These are phyloP conservation scores for Euclidium syriacum DNA, from an alignment of 345 rosid species.

Conservation along the genomic window DNA sequence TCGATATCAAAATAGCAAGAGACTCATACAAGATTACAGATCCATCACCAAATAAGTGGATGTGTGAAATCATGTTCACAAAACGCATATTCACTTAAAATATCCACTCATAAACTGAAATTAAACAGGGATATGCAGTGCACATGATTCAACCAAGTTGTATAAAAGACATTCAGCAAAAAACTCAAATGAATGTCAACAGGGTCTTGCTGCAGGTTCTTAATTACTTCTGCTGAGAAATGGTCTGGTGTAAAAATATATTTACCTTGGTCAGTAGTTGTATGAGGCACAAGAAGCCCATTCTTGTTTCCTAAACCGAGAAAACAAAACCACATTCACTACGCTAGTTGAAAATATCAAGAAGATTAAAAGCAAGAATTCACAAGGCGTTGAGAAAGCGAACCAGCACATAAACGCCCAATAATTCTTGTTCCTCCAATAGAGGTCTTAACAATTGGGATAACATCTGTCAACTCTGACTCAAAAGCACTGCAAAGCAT, in stretches of 20 bases:
- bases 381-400: not conserved
- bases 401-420: conserved; percentile 88
- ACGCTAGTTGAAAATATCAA: not conserved
- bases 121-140: not conserved
- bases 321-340: not conserved
- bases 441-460: conserved; percentile 91
- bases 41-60: not conserved
- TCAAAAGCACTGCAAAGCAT: conserved; percentile 56
- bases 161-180: not conserved
- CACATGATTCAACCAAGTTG: not conserved
- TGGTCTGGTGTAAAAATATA: not conserved
- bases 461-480: conserved; percentile 73
- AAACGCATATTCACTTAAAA: not conserved
- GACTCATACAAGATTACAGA: not conserved
- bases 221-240: not conserved
- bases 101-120: not conserved
- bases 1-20: not conserved
- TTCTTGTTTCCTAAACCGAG: conserved; percentile 71
- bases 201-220: not conserved
- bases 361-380: not conserved
- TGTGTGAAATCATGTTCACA: not conserved
- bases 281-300: conserved; percentile 94
- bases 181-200: not conserved
- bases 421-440: conserved; percentile 78
- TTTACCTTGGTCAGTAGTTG: conserved; percentile 90